These are phyloP conservation scores for Acanthamoeba castellanii DNA, from an alignment of 208 protist genomes.

Conservation along the genomic window DNA sequence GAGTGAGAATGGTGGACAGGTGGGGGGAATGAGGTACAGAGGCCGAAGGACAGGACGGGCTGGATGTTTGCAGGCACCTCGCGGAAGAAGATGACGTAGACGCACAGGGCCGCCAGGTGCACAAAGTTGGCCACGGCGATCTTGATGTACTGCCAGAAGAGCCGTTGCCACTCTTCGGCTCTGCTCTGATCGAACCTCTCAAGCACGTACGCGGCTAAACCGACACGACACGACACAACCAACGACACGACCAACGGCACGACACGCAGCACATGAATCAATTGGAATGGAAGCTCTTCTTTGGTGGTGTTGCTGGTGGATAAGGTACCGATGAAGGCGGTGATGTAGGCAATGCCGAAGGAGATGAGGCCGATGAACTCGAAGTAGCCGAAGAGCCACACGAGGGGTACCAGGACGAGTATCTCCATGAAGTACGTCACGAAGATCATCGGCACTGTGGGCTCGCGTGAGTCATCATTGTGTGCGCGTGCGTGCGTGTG, in stretches of 20 bases:
- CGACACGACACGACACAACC: not conserved
- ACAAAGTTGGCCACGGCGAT: conserved; percentile 21
- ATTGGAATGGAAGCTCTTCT: not conserved
- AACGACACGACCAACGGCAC: no score
- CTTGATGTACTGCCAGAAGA: conserved; percentile 36
- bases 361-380: conserved; percentile 59
- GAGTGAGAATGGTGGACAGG: not conserved
- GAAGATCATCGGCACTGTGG: conserved; percentile 8
- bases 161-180: not conserved
- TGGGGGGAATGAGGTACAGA: not conserved
- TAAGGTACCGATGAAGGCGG: conserved; percentile 28
- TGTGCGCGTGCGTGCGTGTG: no score
- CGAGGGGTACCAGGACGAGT: not conserved
- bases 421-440: conserved; percentile 3
- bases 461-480: not conserved
- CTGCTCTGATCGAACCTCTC: not conserved
- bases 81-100: conserved; percentile 64
- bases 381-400: conserved; percentile 55
- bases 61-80: conserved; percentile 32
- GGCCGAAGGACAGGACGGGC: not conserved
- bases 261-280: not conserved
- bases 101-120: not conserved
- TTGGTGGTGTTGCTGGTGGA: no score
- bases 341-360: conserved; percentile 22
- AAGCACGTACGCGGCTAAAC: not conserved